Percentiles rank a stretch among this genome's conserved stretches.
phyloP scores from a whole-genome alignment of 768 basidiomycete species.

The Rhodotorula toruloides region DNA sequence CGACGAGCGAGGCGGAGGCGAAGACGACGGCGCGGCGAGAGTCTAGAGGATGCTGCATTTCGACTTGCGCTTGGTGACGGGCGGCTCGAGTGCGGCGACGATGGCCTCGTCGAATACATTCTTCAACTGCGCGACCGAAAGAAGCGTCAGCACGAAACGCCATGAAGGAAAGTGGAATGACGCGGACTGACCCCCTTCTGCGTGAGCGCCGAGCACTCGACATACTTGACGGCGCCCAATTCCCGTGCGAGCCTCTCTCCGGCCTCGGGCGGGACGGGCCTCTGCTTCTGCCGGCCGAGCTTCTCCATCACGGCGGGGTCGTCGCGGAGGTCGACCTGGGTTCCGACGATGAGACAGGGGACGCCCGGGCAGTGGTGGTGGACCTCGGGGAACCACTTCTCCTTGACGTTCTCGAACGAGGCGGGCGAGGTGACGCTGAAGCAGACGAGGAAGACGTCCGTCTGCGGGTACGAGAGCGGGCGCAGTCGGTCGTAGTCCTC shows the following conservation, averaged over 20 bases:
- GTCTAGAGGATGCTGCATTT: constrained; percentile 83
- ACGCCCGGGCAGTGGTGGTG: constrained; percentile 99
- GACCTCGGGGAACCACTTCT: constrained; percentile 98
- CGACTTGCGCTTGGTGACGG: constrained; percentile 72
- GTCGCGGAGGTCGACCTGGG: constrained; percentile 93
- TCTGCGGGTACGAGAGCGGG: constrained; percentile 98
- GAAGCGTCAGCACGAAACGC: neutral
- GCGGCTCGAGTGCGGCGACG: constrained; percentile 95
- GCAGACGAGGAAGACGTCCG: constrained; percentile 98
- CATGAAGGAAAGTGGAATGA: neutral
- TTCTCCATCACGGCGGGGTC: constrained; percentile 91
- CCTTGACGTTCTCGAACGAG: constrained; percentile 99
- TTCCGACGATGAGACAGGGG: constrained; percentile 97
- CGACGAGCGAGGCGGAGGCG: neutral
- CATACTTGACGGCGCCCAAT: constrained; percentile 96
- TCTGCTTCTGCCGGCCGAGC: constrained; percentile 90
- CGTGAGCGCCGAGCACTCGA: constrained; percentile 97
- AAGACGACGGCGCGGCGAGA: neutral
- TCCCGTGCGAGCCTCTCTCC: constrained; percentile 95
- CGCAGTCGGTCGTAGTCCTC: constrained; percentile 99
- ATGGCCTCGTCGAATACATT: constrained; percentile 99
- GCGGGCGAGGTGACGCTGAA: constrained; percentile 98
- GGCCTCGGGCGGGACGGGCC: constrained; percentile 77
- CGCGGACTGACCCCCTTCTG: constrained; percentile 66
- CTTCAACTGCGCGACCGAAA: constrained; percentile 58